Evolutionary conservation across 495 filamentous ascomycete genomes (phyloP).

Genomic region (Barbatosphaeria neglecta): DNA sequence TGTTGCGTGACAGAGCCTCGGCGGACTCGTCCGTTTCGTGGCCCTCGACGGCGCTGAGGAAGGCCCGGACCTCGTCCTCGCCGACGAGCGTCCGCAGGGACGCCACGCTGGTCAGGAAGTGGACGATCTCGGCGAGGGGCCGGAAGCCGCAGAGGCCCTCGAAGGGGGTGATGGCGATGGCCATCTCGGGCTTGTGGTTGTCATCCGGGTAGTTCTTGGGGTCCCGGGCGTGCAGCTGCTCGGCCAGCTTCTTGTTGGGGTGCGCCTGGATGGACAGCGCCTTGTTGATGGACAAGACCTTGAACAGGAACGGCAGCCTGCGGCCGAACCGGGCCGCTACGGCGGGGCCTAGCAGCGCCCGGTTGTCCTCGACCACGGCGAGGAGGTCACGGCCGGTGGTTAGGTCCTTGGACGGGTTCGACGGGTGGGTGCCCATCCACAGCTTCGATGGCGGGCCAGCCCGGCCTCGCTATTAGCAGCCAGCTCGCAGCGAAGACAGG

Average conservation of each 20-base stretch:
- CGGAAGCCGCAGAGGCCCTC: constrained; percentile 95
- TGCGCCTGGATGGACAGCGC: constrained; percentile 95
- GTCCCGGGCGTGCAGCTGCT: constrained; percentile 73
- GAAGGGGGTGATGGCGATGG: constrained; percentile 90
- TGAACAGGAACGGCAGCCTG: constrained; percentile 95
- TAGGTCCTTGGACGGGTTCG: constrained; percentile 83
- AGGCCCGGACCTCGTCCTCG: constrained; percentile 51
- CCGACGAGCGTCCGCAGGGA: constrained; percentile 69
- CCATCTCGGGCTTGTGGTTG: constrained; percentile 99
- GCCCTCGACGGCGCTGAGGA: constrained; percentile 54
- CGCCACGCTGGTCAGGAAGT: constrained; percentile 67
- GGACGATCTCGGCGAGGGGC: constrained; percentile 70
- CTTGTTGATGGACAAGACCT: constrained; percentile 87
- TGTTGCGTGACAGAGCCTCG: constrained; percentile 49
- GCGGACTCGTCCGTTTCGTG: constrained; percentile 45
- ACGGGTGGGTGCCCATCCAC: constrained; percentile 99
- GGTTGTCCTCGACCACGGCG: constrained; percentile 81
- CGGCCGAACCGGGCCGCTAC: constrained; percentile 59
- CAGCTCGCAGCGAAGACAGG: neutral
- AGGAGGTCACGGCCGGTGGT: constrained; percentile 76
- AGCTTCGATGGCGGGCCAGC: too few relatives aligned
- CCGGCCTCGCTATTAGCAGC: too few relatives aligned
- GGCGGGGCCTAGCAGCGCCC: constrained; percentile 60
- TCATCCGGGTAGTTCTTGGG: constrained; percentile 96
- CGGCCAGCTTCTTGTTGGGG: constrained; percentile 94